Base-by-base conservation (phyloP, 1,284 basidiomycete genomes). In the Ganoderma leucocontextum region DNA sequence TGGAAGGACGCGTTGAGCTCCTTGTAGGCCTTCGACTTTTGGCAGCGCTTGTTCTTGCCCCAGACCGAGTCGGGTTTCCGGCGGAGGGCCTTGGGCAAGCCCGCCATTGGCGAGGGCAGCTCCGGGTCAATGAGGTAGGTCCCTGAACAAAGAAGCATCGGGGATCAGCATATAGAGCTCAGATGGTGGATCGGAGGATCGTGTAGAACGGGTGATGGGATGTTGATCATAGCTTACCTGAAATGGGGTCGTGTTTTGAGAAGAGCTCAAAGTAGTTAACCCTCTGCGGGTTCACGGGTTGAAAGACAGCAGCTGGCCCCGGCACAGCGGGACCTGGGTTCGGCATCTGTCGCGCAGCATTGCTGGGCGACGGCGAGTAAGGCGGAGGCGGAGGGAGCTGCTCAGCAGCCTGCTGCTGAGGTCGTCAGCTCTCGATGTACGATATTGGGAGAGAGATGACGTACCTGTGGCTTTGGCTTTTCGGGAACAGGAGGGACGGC, bases 1-100 rank as follows among this genome's bases (percentile, higher is more conserved):
- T 73, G 66, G 72, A 79, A 78, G 2, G 72, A 67, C 8, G 77
- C 77, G 64, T 78, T 76, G n/a, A 75, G 62, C 19, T 75, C 70
- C 36, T 60, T 36, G 22, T 60, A 39, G 38, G 15, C 10, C 38
- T 60, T 60, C 3, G 59, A 36, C 38, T 47, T 57, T 15, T 61
- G 17, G 57, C 63, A 10, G 36, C 60, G n/a, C 59, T 70, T 69
- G 39, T 63, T 44, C 62, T 71, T 69, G 41, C 69, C 62, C 68
- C 65, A 70, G 8, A 58, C 62, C 35, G 62, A 57, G 33, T 67
- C 60, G 19, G 62, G 67, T 53, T 69, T 70, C 36, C 15, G 44
- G 29, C 53, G 44, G 47, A 60, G 44, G 25, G 59, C 61, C 17
- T 35, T 63, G 7, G 29, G 17, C 12, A 47, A 58, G 15, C 15